A percentile compares a stretch with the other conserved stretches of the same genome.
Evolutionary conservation across 139 green algal species (phyloP).

Genomic region (Closterium sp.): DNA sequence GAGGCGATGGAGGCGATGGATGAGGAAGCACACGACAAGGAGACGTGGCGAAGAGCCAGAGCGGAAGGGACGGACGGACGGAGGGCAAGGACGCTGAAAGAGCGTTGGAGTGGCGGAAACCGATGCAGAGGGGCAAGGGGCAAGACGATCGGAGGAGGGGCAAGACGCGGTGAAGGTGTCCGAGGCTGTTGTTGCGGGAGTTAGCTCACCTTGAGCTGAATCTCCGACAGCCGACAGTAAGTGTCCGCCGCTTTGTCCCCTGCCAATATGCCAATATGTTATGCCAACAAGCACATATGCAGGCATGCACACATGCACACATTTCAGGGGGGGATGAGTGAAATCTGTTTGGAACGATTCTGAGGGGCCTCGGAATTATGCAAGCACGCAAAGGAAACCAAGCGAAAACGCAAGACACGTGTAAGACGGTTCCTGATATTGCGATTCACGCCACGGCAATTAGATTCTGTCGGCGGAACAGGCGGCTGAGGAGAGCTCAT

Average conservation of each 20-base stretch:
- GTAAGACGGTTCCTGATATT: background rate
- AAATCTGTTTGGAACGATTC: background rate
- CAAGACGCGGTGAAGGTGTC: background rate
- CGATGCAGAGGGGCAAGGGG: background rate
- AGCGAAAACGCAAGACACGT: background rate
- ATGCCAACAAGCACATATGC: background rate
- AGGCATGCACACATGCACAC: background rate
- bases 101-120: background rate
- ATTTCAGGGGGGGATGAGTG: background rate
- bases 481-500: background rate
- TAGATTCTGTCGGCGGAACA: background rate
- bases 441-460: background rate
- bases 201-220: constrained; percentile 68
- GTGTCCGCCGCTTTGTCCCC: constrained; percentile 66
- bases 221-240: constrained; percentile 75
- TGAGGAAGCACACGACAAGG: too few relatives aligned
- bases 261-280: background rate
- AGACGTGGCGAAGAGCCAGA: background rate
- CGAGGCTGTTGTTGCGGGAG: too few relatives aligned
- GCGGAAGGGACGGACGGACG: background rate
- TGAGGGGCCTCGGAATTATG: background rate
- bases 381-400: background rate
- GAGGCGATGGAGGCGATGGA: background rate
- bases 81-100: background rate
- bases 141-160: background rate